Conservation (phyloP, 495 filamentous ascomycete species). For the Tetracladium marchalianum region DNA sequence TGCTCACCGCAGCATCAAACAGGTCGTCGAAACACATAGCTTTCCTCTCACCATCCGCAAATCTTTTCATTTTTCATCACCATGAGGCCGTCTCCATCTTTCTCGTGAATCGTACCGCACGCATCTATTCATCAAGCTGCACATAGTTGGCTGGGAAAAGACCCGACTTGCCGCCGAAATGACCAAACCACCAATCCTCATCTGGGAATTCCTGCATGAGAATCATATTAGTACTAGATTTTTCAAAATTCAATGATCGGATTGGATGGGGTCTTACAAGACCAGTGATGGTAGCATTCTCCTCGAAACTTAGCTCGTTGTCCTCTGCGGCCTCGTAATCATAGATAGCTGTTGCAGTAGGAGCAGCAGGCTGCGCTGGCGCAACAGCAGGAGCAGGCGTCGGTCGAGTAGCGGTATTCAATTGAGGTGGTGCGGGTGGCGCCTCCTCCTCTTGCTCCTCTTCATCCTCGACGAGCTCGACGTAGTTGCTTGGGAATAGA, state of each 20-base stretch:
- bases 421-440: conserved; percentile 15
- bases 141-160: conserved; percentile 92
- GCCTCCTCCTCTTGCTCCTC: conserved; percentile 15
- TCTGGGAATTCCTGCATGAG: conserved; percentile 80
- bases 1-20: too few species aligned
- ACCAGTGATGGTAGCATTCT: conserved; percentile 64
- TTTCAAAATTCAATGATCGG: background rate
- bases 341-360: conserved; percentile 76
- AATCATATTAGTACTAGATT: conserved; percentile 12
- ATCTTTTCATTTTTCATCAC: too few species aligned
- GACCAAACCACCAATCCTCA: conserved; percentile 96
- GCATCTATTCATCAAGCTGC: conserved; percentile 44
- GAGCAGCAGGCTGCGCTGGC: conserved; percentile 30
- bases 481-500: conserved; percentile 94
- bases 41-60: too few species aligned
- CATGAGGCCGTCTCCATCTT: too few species aligned
- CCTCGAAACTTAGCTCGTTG: conserved; percentile 92
- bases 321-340: conserved; percentile 98
- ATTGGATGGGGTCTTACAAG: conserved; percentile 20
- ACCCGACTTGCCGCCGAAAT: conserved; percentile 67
- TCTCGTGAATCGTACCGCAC: too few species aligned
- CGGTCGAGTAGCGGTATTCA: conserved; percentile 18
- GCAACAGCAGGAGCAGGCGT: conserved; percentile 22
- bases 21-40: too few species aligned
- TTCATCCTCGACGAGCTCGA: conserved; percentile 65